phyloP scores from a whole-genome alignment of 805 yeast genomes.

The Myxozyma mucilagina region DNA sequence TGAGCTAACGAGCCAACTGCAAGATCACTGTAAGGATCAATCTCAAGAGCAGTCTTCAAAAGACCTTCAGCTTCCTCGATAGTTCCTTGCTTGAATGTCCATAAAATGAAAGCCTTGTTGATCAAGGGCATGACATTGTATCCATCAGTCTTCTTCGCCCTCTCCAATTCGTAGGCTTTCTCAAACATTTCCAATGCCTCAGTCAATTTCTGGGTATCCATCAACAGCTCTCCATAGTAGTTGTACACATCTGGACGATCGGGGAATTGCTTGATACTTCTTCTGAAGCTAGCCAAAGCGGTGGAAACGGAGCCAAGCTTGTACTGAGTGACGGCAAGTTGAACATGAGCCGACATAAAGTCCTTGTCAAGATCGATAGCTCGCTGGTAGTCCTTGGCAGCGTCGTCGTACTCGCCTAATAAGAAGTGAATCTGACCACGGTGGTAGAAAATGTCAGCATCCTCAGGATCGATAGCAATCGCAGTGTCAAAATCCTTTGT shows the following conservation, averaged over 20 bases:
- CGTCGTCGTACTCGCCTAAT: constrained; percentile 69
- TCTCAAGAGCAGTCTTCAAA: constrained; percentile 70
- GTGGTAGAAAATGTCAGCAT: constrained; percentile 88
- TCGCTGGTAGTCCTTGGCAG: constrained; percentile 71
- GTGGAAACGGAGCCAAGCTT: constrained; percentile 41
- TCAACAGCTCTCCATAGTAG: constrained; percentile 90
- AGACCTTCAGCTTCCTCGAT: constrained; percentile 61
- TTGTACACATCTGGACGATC: constrained; percentile 89
- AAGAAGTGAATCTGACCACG: constrained; percentile 89
- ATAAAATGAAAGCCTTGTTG: constrained; percentile 73
- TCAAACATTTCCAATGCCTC: constrained; percentile 85
- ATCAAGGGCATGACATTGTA: constrained; percentile 88
- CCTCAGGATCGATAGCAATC: constrained; percentile 61
- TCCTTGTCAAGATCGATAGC: constrained; percentile 72
- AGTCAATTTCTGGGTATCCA: constrained; percentile 70
- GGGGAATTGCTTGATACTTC: constrained; percentile 64
- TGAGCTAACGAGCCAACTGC: constrained; percentile 93
- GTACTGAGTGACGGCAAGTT: constrained; percentile 88
- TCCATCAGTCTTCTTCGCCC: constrained; percentile 47
- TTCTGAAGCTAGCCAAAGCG: constrained; percentile 32
- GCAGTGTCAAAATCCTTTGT: constrained; percentile 71
- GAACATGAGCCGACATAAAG: constrained; percentile 84
- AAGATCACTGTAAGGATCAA: constrained; percentile 86
- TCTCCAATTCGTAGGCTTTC: constrained; percentile 77
- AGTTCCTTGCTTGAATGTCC: constrained; percentile 43